These are phyloP conservation scores for Clathrus columnatus DNA, from an alignment of 768 basidiomycete species.

Conservation along the genomic window DNA sequence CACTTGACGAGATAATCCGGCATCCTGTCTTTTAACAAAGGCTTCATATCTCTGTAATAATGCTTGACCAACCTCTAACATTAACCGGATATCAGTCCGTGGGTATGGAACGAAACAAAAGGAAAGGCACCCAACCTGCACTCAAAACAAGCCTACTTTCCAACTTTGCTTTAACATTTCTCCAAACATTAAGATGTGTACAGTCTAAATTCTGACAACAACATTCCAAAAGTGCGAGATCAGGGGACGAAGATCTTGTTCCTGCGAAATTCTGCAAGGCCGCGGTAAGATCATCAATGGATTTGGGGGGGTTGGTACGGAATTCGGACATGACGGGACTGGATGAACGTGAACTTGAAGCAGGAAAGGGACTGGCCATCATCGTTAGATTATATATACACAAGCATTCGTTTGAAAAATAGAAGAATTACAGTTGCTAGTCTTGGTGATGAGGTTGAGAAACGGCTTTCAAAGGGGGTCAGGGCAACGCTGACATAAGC, in stretches of 20 bases:
- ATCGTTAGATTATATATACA: neutral
- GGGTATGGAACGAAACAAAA: neutral
- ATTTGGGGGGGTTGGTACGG: constrained; percentile 36
- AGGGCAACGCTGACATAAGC: no score
- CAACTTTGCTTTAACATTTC: constrained; percentile 54
- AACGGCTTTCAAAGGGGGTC: no score
- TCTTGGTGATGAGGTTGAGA: no score
- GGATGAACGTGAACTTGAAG: neutral
- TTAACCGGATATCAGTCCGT: constrained; percentile 5
- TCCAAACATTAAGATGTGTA: constrained; percentile 55
- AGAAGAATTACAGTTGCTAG: no score
- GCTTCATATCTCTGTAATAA: constrained; percentile 80
- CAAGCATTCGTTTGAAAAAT: neutral
- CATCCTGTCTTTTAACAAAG: constrained; percentile 68
- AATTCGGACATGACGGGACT: neutral
- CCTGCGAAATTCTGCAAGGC: constrained; percentile 62
- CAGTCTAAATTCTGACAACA: constrained; percentile 63
- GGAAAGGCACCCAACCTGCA: constrained; percentile 62
- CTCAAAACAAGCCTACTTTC: constrained; percentile 75
- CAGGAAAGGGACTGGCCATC: neutral
- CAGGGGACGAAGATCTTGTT: constrained; percentile 57
- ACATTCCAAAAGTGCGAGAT: constrained; percentile 46
- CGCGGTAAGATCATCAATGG: constrained; percentile 72
- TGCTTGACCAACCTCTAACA: constrained; percentile 81
- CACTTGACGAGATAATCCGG: constrained; percentile 6